Evolutionary conservation across 495 filamentous ascomycete genomes (phyloP), one percentile per base, ranked within the genome.

Genomic region (Glutinoglossum americanum): DNA sequence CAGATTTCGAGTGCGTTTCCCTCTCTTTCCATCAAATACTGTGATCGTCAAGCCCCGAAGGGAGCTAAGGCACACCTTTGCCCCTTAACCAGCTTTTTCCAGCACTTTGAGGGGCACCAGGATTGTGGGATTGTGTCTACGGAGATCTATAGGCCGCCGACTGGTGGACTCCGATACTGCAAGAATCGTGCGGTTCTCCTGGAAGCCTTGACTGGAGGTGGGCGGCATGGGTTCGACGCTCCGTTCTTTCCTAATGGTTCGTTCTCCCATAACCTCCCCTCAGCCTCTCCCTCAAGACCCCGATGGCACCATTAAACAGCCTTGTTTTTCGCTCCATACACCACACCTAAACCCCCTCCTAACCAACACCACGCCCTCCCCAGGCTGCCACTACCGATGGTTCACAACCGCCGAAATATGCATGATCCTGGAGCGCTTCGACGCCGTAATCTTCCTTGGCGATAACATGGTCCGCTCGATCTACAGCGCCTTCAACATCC

Each of bases 361-460:
- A 25, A 45, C 41, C 17, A 21, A 28, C 4, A 23, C 35, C 27
- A n/a, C 17, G 8, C 7, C 15, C 33, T 19, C 15, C 13, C 21
- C 56, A 68, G 71, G 67, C 39, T 77, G 73, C 56, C 69, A 68
- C 37, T 74, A 73, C 60, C 71, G 64, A 25, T 75, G 74, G 74
- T 76, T 70, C 57, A 64, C 68, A 15, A 64, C 65, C 19, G 23
- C 62, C 10, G 72, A 77, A 48, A 70, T 73, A 33, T 76, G 74
- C 62, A 72, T 74, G 64, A 72, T 76, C 19, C 67, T 76, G 23
- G 68, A 71, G 37, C 70, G 72, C 28, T 75, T 76, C 58, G 71
- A 74, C 41, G 64, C 65, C 10, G 56, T 76, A 13, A 56, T 70
- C 35, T 76, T 76, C 56, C 60, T 74, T 54, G 74, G 74, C 19